Conservation (phyloP, 306 rosid genomes). For the Biancaea sappan region DNA sequence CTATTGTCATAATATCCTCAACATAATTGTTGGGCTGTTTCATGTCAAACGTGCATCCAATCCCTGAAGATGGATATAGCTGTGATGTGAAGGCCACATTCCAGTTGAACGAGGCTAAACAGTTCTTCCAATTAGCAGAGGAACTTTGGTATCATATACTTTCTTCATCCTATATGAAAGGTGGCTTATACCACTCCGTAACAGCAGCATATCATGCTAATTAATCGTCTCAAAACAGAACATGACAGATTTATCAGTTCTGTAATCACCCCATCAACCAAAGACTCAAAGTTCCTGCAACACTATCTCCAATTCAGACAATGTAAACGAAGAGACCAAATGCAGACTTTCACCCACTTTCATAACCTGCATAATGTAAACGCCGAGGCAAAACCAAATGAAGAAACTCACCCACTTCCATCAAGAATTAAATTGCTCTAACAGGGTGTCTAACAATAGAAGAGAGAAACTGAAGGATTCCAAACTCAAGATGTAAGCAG, state of each 20-base stretch:
- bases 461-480: slow-evolving; percentile 29
- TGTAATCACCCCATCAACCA: slow-evolving; percentile 41
- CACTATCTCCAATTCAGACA: slow-evolving; percentile 60
- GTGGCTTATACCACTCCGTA: slow-evolving; percentile 39
- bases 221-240: slow-evolving; percentile 45
- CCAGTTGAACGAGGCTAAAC: slow-evolving; percentile 39
- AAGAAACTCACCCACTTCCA: slow-evolving; percentile 32
- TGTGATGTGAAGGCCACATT: slow-evolving; percentile 41
- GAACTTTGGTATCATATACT: slow-evolving; percentile 44
- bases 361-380: slow-evolving; percentile 42
- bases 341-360: slow-evolving; percentile 44
- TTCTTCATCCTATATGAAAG: slow-evolving; percentile 44
- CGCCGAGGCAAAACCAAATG: slow-evolving; percentile 34
- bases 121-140: slow-evolving; percentile 44
- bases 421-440: slow-evolving; percentile 14
- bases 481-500: slow-evolving; percentile 22
- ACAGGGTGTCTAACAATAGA: not conserved
- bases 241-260: slow-evolving; percentile 42
- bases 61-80: slow-evolving; percentile 40
- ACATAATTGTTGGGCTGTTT: slow-evolving; percentile 37
- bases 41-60: slow-evolving; percentile 36
- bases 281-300: slow-evolving; percentile 51
- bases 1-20: slow-evolving; percentile 39
- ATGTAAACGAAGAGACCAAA: slow-evolving; percentile 43
- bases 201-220: slow-evolving; percentile 42